Base-by-base conservation (phyloP, 1,284 basidiomycete species). In the Phylloboletellus chloephorus region DNA sequence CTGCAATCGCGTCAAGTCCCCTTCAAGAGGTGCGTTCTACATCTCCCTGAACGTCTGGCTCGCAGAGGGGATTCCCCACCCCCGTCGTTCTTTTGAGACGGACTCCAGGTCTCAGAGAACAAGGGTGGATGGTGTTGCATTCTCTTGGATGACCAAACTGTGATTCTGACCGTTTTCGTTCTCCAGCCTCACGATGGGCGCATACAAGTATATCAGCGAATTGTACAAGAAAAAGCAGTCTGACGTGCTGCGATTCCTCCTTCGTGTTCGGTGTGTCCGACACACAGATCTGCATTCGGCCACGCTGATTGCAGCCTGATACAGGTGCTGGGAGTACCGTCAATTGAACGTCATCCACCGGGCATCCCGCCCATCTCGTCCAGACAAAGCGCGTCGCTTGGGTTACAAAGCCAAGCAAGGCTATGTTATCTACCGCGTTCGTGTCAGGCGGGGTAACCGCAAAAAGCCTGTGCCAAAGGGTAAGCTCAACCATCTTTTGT, bases 341-440 rank as follows among this genome's bases (percentile, higher is more conserved):
- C 95, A 99, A 69, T 74, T 98, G 62, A 94, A 96, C 60, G 92
- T 99, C 54, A 91, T 98, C 66, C 94, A 98, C 79, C 89, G 95
- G 52, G 94, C 94, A 43, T 92, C 93, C 52, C 89, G 95, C 50
- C 95, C 95, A 44, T 98, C 95, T 43, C 90, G 96, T 65, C 96
- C 94, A 44, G 95, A 98, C 78, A 98, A 98, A 80, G 95, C 95
- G 53, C 90, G 95, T 68, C 88, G 94, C 57, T 78, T 99, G 50
- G 95, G 95, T 44, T 99, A 98, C 85, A 98, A 97, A 75, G 91
- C 96, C 67, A 98, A 98, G 82, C 96, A 99, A 73, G 96, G 96
- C 61, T 99, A 92, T 68, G 88, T 98, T 50, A 72, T 99, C 72
- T 98, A 98, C 78, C 92, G 96, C 58, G 76, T 98, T 60, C 91